A percentile compares a stretch with the other conserved stretches of the same genome.
Conservation (phyloP, 2,329 filamentous ascomycete species). For the Penicillium sp. region DNA sequence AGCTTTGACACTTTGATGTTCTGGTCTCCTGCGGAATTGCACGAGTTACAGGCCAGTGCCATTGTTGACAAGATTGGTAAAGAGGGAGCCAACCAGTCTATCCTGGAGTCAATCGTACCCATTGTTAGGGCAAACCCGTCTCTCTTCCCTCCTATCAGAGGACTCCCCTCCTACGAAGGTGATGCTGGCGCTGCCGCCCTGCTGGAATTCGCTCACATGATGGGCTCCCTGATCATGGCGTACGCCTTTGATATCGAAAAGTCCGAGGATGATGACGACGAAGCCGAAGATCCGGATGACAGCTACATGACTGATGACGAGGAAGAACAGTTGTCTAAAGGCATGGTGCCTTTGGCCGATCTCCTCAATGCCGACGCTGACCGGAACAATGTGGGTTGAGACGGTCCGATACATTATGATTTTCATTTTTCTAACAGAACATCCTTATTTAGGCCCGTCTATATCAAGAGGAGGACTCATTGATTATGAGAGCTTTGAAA, state of each 20-base stretch:
- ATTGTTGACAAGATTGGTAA: slow-evolving; percentile 78
- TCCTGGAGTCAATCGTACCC: slow-evolving; percentile 62
- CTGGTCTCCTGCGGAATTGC: slow-evolving; percentile 73
- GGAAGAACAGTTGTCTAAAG: slow-evolving; percentile 70
- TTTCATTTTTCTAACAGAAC: neutral
- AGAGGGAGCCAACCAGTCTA: slow-evolving; percentile 70
- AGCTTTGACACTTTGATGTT: slow-evolving; percentile 88
- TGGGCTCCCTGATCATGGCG: slow-evolving; percentile 89
- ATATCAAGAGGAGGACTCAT: slow-evolving; percentile 61
- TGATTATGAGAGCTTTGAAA: slow-evolving; percentile 74
- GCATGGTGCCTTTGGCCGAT: slow-evolving; percentile 90
- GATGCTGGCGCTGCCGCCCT: slow-evolving; percentile 51
- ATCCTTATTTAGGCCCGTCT: slow-evolving; percentile 59
- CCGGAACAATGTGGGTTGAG: slow-evolving; percentile 69
- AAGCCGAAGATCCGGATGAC: slow-evolving; percentile 53
- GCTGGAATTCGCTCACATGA: slow-evolving; percentile 68
- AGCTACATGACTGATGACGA: slow-evolving; percentile 65
- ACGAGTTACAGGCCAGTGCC: slow-evolving; percentile 74
- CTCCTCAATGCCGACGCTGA: slow-evolving; percentile 87
- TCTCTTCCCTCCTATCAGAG: slow-evolving; percentile 45
- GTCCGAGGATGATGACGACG: slow-evolving; percentile 61
- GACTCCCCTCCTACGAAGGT: slow-evolving; percentile 47
- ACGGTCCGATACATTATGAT: neutral
- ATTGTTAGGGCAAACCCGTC: slow-evolving; percentile 49
- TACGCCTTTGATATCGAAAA: slow-evolving; percentile 84